These are phyloP conservation scores for Metschnikowia shivogae DNA, from an alignment of 805 yeast genomes.

Conservation along the genomic window DNA sequence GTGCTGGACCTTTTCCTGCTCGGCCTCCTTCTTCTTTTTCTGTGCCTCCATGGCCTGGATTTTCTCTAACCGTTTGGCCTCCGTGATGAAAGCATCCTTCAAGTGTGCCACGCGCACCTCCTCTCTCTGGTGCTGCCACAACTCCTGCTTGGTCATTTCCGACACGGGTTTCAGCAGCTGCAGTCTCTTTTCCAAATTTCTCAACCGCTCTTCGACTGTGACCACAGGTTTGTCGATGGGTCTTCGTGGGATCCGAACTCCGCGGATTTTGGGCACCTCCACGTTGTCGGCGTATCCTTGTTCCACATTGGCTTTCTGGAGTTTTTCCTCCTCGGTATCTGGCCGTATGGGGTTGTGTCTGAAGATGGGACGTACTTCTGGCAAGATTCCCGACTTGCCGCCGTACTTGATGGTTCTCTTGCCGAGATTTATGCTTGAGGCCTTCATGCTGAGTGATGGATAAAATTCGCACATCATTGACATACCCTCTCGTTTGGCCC, in stretches of 20 bases:
- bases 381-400: conserved; percentile 78
- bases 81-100: conserved; percentile 54
- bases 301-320: conserved; percentile 43
- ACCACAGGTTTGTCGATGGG: conserved; percentile 50
- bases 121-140: conserved; percentile 50
- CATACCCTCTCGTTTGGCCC: not conserved
- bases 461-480: conserved; percentile 1
- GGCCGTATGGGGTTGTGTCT: conserved; percentile 58
- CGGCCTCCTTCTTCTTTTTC: conserved; percentile 25
- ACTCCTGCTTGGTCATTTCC: conserved; percentile 31
- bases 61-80: conserved; percentile 45
- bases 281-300: conserved; percentile 70
- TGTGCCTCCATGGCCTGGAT: conserved; percentile 27
- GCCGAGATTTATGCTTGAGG: conserved; percentile 34
- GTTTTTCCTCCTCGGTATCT: conserved; percentile 38
- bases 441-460: conserved; percentile 9
- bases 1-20: conserved; percentile 24
- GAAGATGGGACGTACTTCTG: conserved; percentile 70
- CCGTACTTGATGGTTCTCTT: conserved; percentile 49
- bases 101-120: conserved; percentile 71
- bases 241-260: conserved; percentile 45
- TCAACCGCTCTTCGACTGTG: conserved; percentile 58
- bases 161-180: conserved; percentile 26
- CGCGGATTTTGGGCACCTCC: conserved; percentile 59
- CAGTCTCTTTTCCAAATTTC: conserved; percentile 46